Evolutionary conservation across 139 green algal genomes (phyloP).

Genomic region (Choricystis sp.): DNA sequence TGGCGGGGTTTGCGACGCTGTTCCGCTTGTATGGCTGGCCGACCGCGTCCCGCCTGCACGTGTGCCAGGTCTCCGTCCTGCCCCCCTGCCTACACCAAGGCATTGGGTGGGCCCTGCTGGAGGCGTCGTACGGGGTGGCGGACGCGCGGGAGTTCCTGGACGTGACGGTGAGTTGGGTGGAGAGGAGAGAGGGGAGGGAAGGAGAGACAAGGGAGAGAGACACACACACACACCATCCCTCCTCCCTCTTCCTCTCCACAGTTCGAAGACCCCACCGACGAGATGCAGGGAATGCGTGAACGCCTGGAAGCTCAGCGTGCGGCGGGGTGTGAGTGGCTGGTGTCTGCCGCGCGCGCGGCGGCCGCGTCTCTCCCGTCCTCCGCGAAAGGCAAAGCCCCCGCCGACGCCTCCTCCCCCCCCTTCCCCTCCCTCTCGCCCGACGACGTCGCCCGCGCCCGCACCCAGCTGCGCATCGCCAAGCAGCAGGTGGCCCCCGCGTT

Average conservation of each 20-base stretch:
- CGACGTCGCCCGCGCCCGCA: neutral
- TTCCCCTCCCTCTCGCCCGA: neutral
- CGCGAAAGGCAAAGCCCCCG: neutral
- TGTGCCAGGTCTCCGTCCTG: slow-evolving; percentile 71
- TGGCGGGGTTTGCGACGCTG: slow-evolving; percentile 44
- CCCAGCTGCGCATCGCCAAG: neutral
- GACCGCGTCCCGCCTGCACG: slow-evolving; percentile 31
- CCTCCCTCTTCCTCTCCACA: slow-evolving; percentile 8
- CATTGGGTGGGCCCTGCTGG: slow-evolving; percentile 42
- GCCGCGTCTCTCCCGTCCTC: neutral
- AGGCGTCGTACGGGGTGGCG: slow-evolving; percentile 34
- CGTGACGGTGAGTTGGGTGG: slow-evolving; percentile 36
- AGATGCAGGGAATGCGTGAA: slow-evolving; percentile 49
- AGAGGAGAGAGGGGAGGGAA: neutral
- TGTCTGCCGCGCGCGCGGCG: no score
- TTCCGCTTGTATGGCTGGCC: slow-evolving; percentile 75
- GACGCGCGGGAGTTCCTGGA: slow-evolving; percentile 29
- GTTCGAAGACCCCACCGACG: slow-evolving; percentile 72
- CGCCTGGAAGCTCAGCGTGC: slow-evolving; percentile 42
- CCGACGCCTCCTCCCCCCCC: neutral
- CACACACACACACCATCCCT: no score
- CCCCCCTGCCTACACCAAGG: slow-evolving; percentile 62
- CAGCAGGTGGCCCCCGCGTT: neutral
- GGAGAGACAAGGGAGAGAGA: neutral
- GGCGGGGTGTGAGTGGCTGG: slow-evolving; percentile 14